Conservation (phyloP, 139 green algal species). For the Ettlia oleoabundans region DNA sequence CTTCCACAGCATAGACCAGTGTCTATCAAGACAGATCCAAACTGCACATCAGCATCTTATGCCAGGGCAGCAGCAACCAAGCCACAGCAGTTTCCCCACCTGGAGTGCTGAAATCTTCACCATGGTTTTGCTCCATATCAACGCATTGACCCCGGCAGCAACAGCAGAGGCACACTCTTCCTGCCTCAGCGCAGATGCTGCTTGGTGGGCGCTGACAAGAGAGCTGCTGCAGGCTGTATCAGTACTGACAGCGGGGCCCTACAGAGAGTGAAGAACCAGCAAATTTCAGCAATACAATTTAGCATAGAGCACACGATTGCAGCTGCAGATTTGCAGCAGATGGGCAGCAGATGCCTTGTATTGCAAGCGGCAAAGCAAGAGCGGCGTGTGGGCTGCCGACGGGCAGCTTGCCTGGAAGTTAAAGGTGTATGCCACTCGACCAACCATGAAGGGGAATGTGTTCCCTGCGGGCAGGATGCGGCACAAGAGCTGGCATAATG, state of each 20-base stretch:
- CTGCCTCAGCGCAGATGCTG: slow-evolving; percentile 25
- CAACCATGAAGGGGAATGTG: slow-evolving; percentile 47
- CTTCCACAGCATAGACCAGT: no score
- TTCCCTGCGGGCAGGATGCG: slow-evolving; percentile 17
- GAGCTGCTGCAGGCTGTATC: slow-evolving; percentile 70
- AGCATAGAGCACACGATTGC: no score
- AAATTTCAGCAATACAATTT: no score
- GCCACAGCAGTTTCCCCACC: slow-evolving; percentile 2
- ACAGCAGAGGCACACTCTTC: slow-evolving; percentile 16
- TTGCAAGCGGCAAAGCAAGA: background rate
- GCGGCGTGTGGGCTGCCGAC: no score
- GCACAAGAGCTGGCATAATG: no score
- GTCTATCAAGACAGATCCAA: background rate
- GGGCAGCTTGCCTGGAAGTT: slow-evolving; percentile 48
- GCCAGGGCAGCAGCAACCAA: background rate
- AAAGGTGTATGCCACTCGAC: slow-evolving; percentile 68
- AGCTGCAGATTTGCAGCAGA: no score
- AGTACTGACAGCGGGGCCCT: slow-evolving; percentile 56
- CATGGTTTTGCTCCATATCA: slow-evolving; percentile 48
- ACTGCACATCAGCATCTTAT: background rate
- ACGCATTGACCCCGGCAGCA: slow-evolving; percentile 41
- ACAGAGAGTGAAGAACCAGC: background rate
- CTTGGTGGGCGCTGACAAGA: slow-evolving; percentile 55
- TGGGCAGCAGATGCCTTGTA: no score
- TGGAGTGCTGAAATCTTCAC: slow-evolving; percentile 31